Base-by-base conservation (phyloP, 2,329 filamentous ascomycete genomes). In the Colletotrichum australisinense region DNA sequence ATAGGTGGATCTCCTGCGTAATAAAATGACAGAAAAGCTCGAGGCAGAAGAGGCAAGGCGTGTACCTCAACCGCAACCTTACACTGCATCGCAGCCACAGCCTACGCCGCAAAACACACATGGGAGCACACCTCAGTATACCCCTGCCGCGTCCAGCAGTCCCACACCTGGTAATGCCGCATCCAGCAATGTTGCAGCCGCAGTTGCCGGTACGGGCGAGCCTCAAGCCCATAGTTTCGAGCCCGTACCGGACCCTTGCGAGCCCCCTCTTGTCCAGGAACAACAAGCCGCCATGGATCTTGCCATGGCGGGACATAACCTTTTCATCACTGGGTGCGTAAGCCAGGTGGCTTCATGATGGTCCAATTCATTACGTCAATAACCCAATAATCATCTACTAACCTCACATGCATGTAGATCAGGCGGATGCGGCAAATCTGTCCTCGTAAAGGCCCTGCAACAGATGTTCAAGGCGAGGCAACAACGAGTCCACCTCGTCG, bases 281-380 rank as follows among this genome's bases (percentile, higher is more conserved):
- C 67, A 60, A 16, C 60, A 66, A 35, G 42, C 38, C 0, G 67
- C 67, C 0, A 30, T 70, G 67, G 80, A 89, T 1, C 79, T 89
- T 0, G 89, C 91, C 30, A 72, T 84, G 4, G 81, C 80, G 3
- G 88, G 89, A 0, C 74, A 77, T 1, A 92, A 92, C 67, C 88
- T 92, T 11, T 93, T 92, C 77, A 92, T 89, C 76, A 92, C 90
- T 0, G 91, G 91, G 9, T 90, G 89, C 0, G 91, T 90, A 16
- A 9, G 30, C 30, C 2, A 32, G 30, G 8, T 9, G 30, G 30
- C 30, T 9, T 11, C 8, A 32, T 9, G 8, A 32, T 9, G 30
- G 30, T 32, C 8, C 30, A 32, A 32, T 3, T 2, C 8, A 9
- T 9, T 2, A 9, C 30, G 30, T 32, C 30, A 32, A 32, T 32